phyloP scores from a whole-genome alignment of 139 green algal species.

The Parachlorella kessleri region DNA sequence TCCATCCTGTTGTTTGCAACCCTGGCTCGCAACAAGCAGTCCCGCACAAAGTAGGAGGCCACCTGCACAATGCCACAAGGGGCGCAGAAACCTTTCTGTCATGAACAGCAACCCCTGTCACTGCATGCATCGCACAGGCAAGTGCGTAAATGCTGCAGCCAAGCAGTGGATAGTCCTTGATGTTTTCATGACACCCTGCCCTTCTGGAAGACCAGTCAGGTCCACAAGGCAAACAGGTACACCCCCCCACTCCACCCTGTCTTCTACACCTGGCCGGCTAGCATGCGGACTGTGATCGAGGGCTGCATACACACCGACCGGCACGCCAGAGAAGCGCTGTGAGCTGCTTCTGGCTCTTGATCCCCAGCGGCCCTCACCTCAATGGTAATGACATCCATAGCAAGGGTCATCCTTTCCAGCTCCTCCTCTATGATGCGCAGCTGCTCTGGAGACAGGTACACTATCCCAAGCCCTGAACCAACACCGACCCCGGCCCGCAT shows the following conservation, averaged over 20 bases:
- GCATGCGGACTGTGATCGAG: background rate
- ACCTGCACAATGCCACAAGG: background rate
- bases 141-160: background rate
- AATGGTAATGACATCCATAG: slow-evolving; percentile 17
- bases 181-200: too few species aligned
- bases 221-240: background rate
- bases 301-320: background rate
- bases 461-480: background rate
- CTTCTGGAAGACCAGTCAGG: too few species aligned
- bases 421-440: slow-evolving; percentile 12
- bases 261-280: background rate
- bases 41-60: slow-evolving; percentile 26
- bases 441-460: slow-evolving; percentile 34
- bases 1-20: slow-evolving; percentile 30
- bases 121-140: background rate
- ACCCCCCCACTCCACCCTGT: too few species aligned
- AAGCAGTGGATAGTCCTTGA: too few species aligned
- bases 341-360: too few species aligned
- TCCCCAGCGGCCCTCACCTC: too few species aligned
- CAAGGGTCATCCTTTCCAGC: slow-evolving; percentile 8
- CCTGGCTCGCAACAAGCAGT: slow-evolving; percentile 32
- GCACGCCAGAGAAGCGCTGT: background rate
- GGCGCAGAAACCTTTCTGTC: background rate
- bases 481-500: background rate
- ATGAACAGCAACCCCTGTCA: background rate